Conservation (phyloP, 306 rosid species). For the Calophaca sinica region DNA sequence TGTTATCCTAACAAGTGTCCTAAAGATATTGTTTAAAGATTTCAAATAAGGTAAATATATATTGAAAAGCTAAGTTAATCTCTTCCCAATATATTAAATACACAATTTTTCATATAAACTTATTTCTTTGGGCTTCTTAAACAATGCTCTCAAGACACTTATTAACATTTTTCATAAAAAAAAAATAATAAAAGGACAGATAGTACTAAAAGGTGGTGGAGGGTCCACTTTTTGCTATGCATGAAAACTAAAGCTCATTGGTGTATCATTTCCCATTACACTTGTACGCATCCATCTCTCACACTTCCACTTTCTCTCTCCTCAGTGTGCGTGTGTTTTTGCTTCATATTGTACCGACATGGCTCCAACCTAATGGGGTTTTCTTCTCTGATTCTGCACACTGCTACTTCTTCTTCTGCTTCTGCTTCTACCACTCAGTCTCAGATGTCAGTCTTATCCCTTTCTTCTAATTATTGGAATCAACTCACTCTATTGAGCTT, state of each 20-base stretch:
- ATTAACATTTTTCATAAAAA: too few species aligned
- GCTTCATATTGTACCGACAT: conserved; percentile 61
- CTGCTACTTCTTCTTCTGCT: too few species aligned
- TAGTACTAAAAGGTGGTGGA: conserved; percentile 42
- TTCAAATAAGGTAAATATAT: too few species aligned
- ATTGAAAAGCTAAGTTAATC: too few species aligned
- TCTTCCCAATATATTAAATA: too few species aligned
- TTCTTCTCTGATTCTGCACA: conserved; percentile 29
- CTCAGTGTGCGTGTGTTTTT: conserved; percentile 25
- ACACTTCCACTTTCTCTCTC: conserved; percentile 37
- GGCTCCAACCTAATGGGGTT: conserved; percentile 72
- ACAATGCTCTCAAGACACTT: too few species aligned
- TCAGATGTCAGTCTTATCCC: conserved; percentile 43
- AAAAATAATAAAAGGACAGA: conserved; percentile 13
- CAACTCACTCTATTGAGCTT: conserved; percentile 31
- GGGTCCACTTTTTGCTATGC: conserved; percentile 36
- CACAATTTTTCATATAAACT: too few species aligned
- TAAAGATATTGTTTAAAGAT: too few species aligned
- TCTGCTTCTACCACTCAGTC: conserved; percentile 41
- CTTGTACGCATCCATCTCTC: conserved; percentile 27
- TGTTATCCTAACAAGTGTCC: too few species aligned
- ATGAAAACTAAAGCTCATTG: conserved; percentile 48
- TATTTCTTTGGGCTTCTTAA: too few species aligned
- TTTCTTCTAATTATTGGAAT: not conserved
- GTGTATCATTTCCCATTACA: conserved; percentile 38